These are phyloP conservation scores for Daldinia childiae DNA, from an alignment of 495 filamentous ascomycete genomes.

Conservation along the genomic window DNA sequence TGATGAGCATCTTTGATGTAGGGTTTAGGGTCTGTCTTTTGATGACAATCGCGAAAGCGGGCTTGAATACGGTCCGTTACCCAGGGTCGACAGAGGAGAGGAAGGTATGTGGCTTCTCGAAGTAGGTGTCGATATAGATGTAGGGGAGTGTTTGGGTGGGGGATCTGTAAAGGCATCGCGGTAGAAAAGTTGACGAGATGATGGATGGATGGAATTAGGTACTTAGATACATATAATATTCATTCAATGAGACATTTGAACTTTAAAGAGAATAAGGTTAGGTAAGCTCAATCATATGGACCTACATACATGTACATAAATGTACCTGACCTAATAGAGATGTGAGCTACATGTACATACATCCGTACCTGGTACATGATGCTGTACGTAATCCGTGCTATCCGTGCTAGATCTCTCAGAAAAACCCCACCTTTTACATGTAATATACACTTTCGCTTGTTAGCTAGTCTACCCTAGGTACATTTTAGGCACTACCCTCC, in stretches of 20 bases:
- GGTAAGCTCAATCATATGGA: too few species aligned
- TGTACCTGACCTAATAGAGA: too few species aligned
- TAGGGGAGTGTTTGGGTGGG: constrained; percentile 56
- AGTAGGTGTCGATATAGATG: constrained; percentile 81
- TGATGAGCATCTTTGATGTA: constrained; percentile 47
- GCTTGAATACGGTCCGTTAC: constrained; percentile 64
- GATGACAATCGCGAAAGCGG: constrained; percentile 60
- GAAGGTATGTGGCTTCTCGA: constrained; percentile 86
- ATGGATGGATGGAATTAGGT: constrained; percentile 2
- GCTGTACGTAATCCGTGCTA: not conserved
- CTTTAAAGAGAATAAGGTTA: too few species aligned
- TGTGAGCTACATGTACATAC: too few species aligned
- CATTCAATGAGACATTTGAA: not conserved
- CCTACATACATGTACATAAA: too few species aligned
- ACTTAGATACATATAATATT: not conserved
- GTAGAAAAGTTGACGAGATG: not conserved
- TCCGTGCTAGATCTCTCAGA: not conserved
- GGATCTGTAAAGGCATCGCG: constrained; percentile 44
- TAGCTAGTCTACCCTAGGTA: constrained; percentile 9
- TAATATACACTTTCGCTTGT: not conserved
- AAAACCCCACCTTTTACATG: constrained; percentile 3
- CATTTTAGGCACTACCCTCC: constrained; percentile 14
- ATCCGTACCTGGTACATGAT: not conserved
- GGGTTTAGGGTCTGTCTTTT: constrained; percentile 15
- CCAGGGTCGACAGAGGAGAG: constrained; percentile 68